These are phyloP conservation scores for Hypholoma fasciculare DNA, from an alignment of 768 basidiomycete genomes.

Conservation along the genomic window DNA sequence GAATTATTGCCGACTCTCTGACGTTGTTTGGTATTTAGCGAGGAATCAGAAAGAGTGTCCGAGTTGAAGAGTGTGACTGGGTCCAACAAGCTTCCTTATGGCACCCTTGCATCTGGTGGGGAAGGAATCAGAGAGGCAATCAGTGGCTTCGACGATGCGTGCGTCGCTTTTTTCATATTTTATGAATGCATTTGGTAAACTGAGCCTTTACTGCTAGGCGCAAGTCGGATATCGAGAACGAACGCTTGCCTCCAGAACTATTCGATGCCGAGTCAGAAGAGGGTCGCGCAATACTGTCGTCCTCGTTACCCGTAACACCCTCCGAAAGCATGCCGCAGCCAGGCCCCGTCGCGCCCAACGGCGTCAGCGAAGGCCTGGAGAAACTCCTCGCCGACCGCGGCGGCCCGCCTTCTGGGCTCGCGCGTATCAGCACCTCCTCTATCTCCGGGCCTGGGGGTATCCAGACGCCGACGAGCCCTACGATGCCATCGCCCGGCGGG, in stretches of 20 bases:
- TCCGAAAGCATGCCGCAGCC: conserved; percentile 43
- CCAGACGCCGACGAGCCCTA: conserved; percentile 41
- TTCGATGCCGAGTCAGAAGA: conserved; percentile 79
- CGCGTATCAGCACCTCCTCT: conserved; percentile 31
- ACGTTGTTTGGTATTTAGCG: conserved; percentile 45
- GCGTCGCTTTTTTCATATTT: conserved; percentile 34
- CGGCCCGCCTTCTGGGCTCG: conserved; percentile 18
- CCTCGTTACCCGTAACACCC: conserved; percentile 55
- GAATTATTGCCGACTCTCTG: not conserved
- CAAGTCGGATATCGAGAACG: conserved; percentile 98
- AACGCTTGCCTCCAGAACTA: conserved; percentile 94
- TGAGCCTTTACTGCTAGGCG: conserved; percentile 51
- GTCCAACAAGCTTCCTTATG: conserved; percentile 75
- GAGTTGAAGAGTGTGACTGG: conserved; percentile 93
- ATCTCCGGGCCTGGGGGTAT: conserved; percentile 20
- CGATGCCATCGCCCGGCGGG: conserved; percentile 40
- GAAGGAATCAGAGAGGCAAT: conserved; percentile 97
- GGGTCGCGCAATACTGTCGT: conserved; percentile 60
- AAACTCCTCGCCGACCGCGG: conserved; percentile 31
- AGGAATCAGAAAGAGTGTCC: conserved; percentile 96
- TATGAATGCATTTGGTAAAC: not conserved
- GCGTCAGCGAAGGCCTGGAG: conserved; percentile 44
- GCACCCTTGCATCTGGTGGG: conserved; percentile 80
- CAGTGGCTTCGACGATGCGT: conserved; percentile 94
- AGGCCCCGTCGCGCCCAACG: conserved; percentile 43